Evolutionary conservation across 2,329 filamentous ascomycete genomes (phyloP).

Genomic region (Epichloe glyceriae): DNA sequence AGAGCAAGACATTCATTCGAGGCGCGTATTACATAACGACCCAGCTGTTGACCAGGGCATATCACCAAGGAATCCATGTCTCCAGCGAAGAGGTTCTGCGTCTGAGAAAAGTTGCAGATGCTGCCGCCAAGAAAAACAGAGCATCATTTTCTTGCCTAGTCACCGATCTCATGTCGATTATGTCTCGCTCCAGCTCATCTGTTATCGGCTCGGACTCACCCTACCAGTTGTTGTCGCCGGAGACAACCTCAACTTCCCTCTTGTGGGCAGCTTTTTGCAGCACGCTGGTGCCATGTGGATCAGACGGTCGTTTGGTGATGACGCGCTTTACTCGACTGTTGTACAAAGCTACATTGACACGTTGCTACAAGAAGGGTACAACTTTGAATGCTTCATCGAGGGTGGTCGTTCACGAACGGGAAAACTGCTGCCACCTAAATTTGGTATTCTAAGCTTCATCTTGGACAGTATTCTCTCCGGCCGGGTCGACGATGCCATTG

Average conservation of each 20-base stretch:
- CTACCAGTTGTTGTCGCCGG: conserved; percentile 87
- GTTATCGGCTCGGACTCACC: conserved; percentile 80
- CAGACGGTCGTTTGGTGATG: conserved; percentile 79
- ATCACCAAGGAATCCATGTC: conserved; percentile 94
- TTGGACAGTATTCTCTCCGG: conserved; percentile 83
- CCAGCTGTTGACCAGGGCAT: conserved; percentile 80
- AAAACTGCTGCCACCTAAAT: conserved; percentile 87
- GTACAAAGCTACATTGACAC: conserved; percentile 96
- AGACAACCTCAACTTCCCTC: conserved; percentile 89
- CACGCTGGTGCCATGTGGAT: conserved; percentile 98
- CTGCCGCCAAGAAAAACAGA: conserved; percentile 82
- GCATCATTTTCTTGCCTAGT: conserved; percentile 89
- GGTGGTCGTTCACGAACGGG: conserved; percentile 86
- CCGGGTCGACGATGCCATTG: conserved; percentile 77
- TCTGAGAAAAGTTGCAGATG: conserved; percentile 66
- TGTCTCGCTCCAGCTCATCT: conserved; percentile 86
- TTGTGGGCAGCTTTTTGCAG: conserved; percentile 81
- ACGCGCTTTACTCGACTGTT: conserved; percentile 79
- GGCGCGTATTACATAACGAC: conserved; percentile 82
- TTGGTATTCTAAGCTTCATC: conserved; percentile 85
- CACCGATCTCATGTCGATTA: conserved; percentile 96
- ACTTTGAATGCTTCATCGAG: conserved; percentile 96
- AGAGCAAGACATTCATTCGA: conserved; percentile 84
- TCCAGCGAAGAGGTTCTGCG: conserved; percentile 86
- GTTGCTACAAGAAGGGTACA: conserved; percentile 77